These are phyloP conservation scores for Musa beccarii DNA, from an alignment of 176 grass and related monocot genomes.

Conservation along the genomic window DNA sequence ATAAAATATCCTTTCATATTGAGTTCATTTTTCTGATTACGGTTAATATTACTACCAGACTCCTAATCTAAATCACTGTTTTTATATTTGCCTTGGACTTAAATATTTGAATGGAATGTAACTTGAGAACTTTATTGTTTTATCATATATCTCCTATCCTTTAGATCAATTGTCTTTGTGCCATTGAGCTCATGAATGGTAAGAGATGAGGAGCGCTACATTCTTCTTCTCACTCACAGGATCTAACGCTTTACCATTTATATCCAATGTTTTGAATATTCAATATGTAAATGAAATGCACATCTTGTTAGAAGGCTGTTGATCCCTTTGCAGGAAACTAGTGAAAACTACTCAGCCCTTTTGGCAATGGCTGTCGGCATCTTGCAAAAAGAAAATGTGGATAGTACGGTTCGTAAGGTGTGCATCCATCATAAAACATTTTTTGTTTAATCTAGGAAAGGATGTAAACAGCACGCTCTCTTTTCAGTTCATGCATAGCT, in stretches of 20 bases:
- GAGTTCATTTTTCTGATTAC: background rate
- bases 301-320: background rate
- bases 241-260: background rate
- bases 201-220: background rate
- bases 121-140: background rate
- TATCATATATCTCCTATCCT: background rate
- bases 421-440: background rate
- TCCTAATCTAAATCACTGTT: background rate
- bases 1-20: background rate
- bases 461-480: too few species aligned
- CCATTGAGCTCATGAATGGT: background rate
- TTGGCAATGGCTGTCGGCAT: conserved; percentile 94
- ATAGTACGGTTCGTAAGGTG: conserved; percentile 69
- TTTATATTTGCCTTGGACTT: background rate
- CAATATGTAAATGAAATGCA: background rate
- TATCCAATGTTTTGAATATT: background rate
- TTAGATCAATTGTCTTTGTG: background rate
- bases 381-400: conserved; percentile 78
- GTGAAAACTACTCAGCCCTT: conserved; percentile 39
- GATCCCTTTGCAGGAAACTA: conserved; percentile 38
- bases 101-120: background rate
- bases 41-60: background rate
- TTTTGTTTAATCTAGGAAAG: too few species aligned
- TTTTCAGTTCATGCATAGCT: background rate
- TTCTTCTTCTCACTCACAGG: background rate